These are phyloP conservation scores for Exophiala phaeomuriformis DNA, from an alignment of 2,329 filamentous ascomycete species.

Conservation along the genomic window DNA sequence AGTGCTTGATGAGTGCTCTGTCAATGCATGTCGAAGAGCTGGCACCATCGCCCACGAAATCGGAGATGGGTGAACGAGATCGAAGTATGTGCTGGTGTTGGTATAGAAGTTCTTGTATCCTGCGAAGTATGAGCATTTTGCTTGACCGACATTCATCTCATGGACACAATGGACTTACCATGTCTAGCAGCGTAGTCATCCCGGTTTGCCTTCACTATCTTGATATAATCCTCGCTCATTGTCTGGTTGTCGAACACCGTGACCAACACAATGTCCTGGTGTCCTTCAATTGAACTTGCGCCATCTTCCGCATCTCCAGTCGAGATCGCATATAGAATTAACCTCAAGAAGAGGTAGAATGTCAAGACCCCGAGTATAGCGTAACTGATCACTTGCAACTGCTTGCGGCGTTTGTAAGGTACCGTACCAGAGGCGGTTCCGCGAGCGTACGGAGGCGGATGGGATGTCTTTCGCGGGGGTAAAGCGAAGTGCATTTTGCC, in stretches of 20 bases:
- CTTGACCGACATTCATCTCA: background rate
- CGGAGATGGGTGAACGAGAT: constrained; percentile 37
- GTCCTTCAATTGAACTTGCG: constrained; percentile 36
- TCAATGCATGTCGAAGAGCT: constrained; percentile 81
- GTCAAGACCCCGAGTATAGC: constrained; percentile 49
- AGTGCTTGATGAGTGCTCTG: constrained; percentile 64
- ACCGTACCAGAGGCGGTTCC: constrained; percentile 31
- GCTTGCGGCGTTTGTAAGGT: constrained; percentile 48
- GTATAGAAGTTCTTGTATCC: constrained; percentile 83
- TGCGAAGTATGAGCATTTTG: constrained; percentile 34
- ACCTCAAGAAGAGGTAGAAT: constrained; percentile 55
- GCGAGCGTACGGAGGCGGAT: constrained; percentile 62
- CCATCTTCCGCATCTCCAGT: constrained; percentile 28
- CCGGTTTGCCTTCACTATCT: constrained; percentile 72
- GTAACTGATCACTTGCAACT: constrained; percentile 54
- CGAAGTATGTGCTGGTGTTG: constrained; percentile 47
- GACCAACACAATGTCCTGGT: constrained; percentile 63
- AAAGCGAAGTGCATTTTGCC: constrained; percentile 78
- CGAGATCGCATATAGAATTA: constrained; percentile 32
- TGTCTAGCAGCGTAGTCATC: constrained; percentile 77
- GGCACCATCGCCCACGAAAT: constrained; percentile 61
- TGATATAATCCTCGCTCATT: constrained; percentile 60
- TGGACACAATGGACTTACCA: constrained; percentile 50
- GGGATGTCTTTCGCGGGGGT: constrained; percentile 74
- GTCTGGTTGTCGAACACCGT: constrained; percentile 68